phyloP scores from a whole-genome alignment of 1,284 basidiomycete genomes.

The Sanghuangporus sanghuang region DNA sequence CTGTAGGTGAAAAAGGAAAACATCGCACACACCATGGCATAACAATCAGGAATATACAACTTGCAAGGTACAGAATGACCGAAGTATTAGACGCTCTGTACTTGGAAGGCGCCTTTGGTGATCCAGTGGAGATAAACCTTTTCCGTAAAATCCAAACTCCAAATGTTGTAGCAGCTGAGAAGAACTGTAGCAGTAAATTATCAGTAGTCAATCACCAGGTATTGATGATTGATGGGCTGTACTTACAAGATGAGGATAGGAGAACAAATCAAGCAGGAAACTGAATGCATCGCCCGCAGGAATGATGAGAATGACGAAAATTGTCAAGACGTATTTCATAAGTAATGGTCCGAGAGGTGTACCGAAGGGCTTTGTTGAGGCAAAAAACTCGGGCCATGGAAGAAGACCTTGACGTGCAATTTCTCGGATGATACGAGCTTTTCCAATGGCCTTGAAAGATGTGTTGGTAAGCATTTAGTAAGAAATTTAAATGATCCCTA shows the following conservation, averaged over 20 bases:
- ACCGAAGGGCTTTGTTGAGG: conserved; percentile 40
- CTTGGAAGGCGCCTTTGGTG: conserved; percentile 27
- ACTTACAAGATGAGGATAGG: conserved; percentile 25
- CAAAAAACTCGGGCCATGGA: conserved; percentile 38
- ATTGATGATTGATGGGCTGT: not conserved
- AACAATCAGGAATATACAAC: conserved; percentile 39
- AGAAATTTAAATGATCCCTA: conserved; percentile 8
- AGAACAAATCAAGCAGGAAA: conserved; percentile 32
- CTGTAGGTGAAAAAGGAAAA: not conserved
- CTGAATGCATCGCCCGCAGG: conserved; percentile 51
- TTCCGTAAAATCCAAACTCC: conserved; percentile 39
- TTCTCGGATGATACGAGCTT: conserved; percentile 42
- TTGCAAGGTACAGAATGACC: conserved; percentile 32
- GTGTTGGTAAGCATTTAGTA: not conserved
- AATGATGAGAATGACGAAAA: conserved; percentile 49
- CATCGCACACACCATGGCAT: conserved; percentile 35
- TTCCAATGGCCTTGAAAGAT: conserved; percentile 32
- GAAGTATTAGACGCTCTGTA: conserved; percentile 37
- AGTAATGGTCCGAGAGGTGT: conserved; percentile 41
- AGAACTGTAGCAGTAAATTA: conserved; percentile 25
- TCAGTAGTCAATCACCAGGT: not conserved
- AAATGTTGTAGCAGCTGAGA: conserved; percentile 33
- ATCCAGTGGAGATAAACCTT: conserved; percentile 29
- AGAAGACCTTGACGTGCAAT: conserved; percentile 36
- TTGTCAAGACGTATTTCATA: conserved; percentile 41